phyloP scores from a whole-genome alignment of 208 protist species.

The Trypanosoma melophagium region DNA sequence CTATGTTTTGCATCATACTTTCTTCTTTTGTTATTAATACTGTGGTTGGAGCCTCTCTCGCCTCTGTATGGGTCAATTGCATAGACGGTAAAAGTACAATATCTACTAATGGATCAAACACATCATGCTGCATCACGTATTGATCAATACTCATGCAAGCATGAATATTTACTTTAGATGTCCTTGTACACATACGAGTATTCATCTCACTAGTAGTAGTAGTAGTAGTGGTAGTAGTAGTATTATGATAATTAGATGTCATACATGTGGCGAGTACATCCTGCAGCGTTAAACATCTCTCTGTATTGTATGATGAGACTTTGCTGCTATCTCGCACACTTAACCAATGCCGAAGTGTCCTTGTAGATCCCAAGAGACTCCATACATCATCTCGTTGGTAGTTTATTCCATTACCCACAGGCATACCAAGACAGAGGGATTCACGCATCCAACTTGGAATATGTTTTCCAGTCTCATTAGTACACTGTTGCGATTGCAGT shows the following conservation, averaged over 20 bases:
- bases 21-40: no score
- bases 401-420: not conserved
- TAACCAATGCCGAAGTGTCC: not conserved
- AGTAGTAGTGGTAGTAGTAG: not conserved
- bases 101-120: conserved; percentile 20
- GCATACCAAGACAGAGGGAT: not conserved
- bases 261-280: conserved; percentile 23
- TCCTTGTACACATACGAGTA: not conserved
- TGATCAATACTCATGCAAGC: conserved; percentile 15
- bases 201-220: not conserved
- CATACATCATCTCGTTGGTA: no score
- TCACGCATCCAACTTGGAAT: conserved; percentile 6
- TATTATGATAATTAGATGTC: not conserved
- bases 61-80: not conserved
- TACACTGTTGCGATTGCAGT: not conserved
- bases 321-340: not conserved
- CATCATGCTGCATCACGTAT: conserved; percentile 12
- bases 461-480: not conserved
- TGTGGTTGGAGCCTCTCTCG: not conserved
- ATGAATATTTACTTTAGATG: no score
- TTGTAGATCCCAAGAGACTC: conserved; percentile 11
- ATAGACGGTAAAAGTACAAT: not conserved
- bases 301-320: not conserved
- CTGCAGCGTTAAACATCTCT: conserved; percentile 9
- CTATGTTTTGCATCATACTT: no score